A percentile compares a stretch with the other conserved stretches of the same genome.
Evolutionary conservation across 1,139 yeast species (phyloP).

Genomic region (Lodderomyces jiufengensis): DNA sequence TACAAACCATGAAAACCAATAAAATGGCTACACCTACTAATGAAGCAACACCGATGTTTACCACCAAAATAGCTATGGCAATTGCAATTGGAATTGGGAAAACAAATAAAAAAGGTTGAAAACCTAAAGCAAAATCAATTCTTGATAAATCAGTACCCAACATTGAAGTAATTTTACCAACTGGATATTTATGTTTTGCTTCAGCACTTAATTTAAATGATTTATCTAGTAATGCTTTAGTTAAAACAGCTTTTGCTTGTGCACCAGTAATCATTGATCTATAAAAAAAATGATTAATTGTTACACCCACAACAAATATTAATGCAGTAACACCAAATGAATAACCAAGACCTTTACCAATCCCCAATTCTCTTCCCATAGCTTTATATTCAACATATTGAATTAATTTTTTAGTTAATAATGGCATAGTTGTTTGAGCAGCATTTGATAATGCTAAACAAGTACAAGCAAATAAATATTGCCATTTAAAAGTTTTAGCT

Average conservation of each 20-base stretch:
- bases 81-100: conserved; percentile 31
- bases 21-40: conserved; percentile 34
- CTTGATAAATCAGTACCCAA: conserved; percentile 37
- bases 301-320: conserved; percentile 19
- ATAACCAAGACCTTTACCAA: conserved; percentile 30
- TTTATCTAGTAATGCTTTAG: conserved; percentile 64
- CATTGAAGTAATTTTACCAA: conserved; percentile 63
- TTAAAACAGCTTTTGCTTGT: conserved; percentile 61
- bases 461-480: conserved; percentile 45
- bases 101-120: conserved; percentile 26
- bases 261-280: conserved; percentile 50
- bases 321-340: conserved; percentile 24
- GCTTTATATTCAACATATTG: conserved; percentile 35
- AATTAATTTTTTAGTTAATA: conserved; percentile 42
- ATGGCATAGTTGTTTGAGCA: conserved; percentile 49
- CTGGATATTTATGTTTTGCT: conserved; percentile 57
- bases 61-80: conserved; percentile 29
- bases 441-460: conserved; percentile 41
- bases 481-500: conserved; percentile 53
- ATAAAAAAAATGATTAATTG: conserved; percentile 30
- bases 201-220: conserved; percentile 59
- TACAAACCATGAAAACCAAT: conserved; percentile 22
- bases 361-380: conserved; percentile 16
- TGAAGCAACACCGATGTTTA: conserved; percentile 34
- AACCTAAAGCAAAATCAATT: conserved; percentile 33